Conservation (phyloP, 345 rosid genomes). For the Eucalyptus tenuipes region DNA sequence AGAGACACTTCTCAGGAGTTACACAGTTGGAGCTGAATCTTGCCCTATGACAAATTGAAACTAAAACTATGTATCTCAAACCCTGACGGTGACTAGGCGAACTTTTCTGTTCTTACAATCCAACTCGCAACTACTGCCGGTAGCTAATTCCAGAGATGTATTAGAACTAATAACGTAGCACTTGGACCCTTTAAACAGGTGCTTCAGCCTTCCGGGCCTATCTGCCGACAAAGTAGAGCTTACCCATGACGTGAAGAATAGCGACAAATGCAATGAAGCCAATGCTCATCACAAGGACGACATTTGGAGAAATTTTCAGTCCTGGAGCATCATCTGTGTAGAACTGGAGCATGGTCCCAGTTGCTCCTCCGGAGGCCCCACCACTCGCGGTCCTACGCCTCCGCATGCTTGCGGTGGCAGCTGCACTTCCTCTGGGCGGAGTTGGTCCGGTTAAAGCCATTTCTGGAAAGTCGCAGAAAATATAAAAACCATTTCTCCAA, state of each 20-base stretch:
- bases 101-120: neutral
- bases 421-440: conserved; percentile 84
- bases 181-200: neutral
- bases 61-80: neutral
- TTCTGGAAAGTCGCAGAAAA: neutral
- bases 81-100: neutral
- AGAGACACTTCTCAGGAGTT: neutral
- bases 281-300: conserved; percentile 76
- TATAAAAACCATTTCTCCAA: neutral
- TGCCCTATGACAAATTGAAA: neutral
- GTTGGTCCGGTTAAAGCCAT: conserved; percentile 64
- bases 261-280: conserved; percentile 89
- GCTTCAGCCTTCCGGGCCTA: neutral
- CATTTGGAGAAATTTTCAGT: conserved; percentile 73
- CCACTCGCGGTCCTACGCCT: conserved; percentile 57
- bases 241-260: conserved; percentile 73
- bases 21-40: neutral
- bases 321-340: conserved; percentile 86
- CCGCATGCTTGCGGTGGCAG: conserved; percentile 73
- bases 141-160: neutral
- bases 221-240: conserved; percentile 49
- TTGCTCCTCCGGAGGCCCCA: conserved; percentile 55
- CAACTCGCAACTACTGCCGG: neutral
- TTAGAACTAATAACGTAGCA: neutral
- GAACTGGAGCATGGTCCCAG: conserved; percentile 82